Evolutionary conservation across 1,284 basidiomycete species (phyloP).

Genomic region (Mrakiaceae sp.): DNA sequence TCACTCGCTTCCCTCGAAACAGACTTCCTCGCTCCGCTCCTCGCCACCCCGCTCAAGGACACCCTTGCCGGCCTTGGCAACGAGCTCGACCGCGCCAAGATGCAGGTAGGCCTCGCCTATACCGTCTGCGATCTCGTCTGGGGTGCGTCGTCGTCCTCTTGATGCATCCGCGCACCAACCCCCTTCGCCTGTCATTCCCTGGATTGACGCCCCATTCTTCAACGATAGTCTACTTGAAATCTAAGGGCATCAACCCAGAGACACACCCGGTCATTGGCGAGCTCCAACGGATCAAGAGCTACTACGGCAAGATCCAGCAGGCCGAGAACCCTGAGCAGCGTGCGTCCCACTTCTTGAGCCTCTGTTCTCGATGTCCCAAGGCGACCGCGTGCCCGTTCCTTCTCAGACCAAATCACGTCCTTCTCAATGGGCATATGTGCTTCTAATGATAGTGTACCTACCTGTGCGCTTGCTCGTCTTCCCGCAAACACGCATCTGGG

Average conservation of each 20-base stretch:
- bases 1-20: conserved; percentile 7
- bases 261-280: conserved; percentile 29
- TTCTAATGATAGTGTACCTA: no score
- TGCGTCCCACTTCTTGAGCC: conserved; percentile 18
- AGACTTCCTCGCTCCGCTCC: conserved; percentile 10
- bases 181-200: not conserved
- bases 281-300: conserved; percentile 30
- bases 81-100: conserved; percentile 23
- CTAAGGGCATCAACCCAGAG: conserved; percentile 30
- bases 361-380: no score
- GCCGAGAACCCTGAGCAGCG: conserved; percentile 26
- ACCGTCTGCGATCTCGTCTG: conserved; percentile 13
- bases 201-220: no score
- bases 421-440: not conserved
- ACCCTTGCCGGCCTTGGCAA: conserved; percentile 18
- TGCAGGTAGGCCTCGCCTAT: conserved; percentile 37
- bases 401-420: not conserved
- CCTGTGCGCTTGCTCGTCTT: no score
- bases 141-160: conserved; percentile 4
- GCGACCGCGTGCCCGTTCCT: not conserved
- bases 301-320: conserved; percentile 29
- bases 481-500: no score
- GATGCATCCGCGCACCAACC: not conserved
- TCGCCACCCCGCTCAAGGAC: conserved; percentile 16
- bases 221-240: conserved; percentile 31